These are phyloP conservation scores for Pseudodiploospora longispora DNA, from an alignment of 2,329 filamentous ascomycete genomes.

Conservation along the genomic window DNA sequence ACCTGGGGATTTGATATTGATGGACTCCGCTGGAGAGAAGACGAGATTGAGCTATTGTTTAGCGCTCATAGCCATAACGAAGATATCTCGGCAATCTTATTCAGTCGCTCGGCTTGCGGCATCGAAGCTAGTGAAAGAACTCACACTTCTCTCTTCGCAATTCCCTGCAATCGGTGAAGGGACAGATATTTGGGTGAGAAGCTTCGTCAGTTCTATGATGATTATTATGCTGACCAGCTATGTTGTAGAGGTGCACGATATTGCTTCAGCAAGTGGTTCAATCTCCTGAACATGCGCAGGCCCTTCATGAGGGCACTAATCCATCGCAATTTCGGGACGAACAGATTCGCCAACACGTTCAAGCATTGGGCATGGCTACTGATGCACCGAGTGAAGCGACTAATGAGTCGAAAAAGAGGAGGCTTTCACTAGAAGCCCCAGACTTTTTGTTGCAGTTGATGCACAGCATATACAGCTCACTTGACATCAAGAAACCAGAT, in stretches of 20 bases:
- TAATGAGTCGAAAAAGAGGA: conserved; percentile 21
- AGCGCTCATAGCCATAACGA: conserved; percentile 30
- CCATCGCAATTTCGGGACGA: conserved; percentile 22
- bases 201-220: background rate
- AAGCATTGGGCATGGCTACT: conserved; percentile 21
- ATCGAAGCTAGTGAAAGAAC: conserved; percentile 35
- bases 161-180: conserved; percentile 22
- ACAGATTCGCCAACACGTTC: conserved; percentile 20
- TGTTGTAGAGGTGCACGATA: conserved; percentile 20
- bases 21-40: conserved; percentile 17
- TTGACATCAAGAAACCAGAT: conserved; percentile 17
- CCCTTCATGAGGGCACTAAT: conserved; percentile 15
- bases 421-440: conserved; percentile 12
- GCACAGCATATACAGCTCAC: conserved; percentile 18
- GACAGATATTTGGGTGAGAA: conserved; percentile 35
- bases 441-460: conserved; percentile 14
- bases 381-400: conserved; percentile 5
- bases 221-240: conserved; percentile 12
- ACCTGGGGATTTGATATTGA: conserved; percentile 22
- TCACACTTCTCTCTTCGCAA: conserved; percentile 27
- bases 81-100: conserved; percentile 24
- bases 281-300: conserved; percentile 8
- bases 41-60: conserved; percentile 28
- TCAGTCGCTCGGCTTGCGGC: conserved; percentile 31
- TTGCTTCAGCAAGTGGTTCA: conserved; percentile 20